Conservation (phyloP, 345 rosid genomes). For the Arabis hirsuta region DNA sequence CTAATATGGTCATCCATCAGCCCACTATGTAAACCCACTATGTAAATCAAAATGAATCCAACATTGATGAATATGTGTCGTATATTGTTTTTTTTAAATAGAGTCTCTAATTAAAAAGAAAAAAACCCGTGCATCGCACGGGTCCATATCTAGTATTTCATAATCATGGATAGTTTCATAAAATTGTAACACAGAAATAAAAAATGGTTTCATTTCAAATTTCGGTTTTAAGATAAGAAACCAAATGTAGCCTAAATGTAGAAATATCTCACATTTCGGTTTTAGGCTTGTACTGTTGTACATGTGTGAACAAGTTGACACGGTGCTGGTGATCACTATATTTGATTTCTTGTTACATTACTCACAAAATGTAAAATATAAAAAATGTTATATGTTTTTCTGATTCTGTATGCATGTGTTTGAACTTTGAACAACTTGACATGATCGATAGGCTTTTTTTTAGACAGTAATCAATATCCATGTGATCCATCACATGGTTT, state of each 20-base stretch:
- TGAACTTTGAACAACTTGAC: conserved; percentile 42
- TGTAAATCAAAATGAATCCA: no score
- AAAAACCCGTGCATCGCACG: no score
- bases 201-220: neutral
- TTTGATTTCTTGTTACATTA: neutral
- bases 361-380: neutral
- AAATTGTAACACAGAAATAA: neutral
- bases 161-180: neutral
- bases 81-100: no score
- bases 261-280: conserved; percentile 3
- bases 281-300: neutral
- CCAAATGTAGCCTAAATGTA: neutral
- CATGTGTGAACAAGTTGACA: conserved; percentile 26
- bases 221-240: neutral
- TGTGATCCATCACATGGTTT: conserved; percentile 47
- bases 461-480: conserved; percentile 39
- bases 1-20: no score
- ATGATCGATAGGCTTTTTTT: conserved; percentile 25
- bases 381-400: neutral
- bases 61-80: no score
- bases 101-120: no score
- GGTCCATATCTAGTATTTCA: no score
- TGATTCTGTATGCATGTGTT: conserved; percentile 21
- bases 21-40: no score
- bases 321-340: neutral